Percentiles rank a stretch among this genome's conserved stretches.
phyloP scores from a whole-genome alignment of 345 rosid species.

The Pistacia atlantica region DNA sequence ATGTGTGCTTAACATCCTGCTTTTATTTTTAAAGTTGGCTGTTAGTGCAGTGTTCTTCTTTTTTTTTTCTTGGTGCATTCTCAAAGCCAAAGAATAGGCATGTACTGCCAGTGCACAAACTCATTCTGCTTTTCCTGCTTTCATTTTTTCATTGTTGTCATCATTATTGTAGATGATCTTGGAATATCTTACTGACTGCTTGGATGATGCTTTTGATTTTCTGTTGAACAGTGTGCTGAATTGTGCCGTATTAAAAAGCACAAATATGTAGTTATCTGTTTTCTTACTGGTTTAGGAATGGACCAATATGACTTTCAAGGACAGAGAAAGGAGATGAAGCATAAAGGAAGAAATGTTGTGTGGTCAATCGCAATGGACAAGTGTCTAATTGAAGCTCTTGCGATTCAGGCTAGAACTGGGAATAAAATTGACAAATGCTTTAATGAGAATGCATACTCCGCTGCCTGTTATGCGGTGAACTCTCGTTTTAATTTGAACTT shows the following conservation, averaged over 20 bases:
- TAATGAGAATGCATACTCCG: slow-evolving; percentile 76
- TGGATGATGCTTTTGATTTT: background rate
- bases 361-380: slow-evolving; percentile 93
- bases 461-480: slow-evolving; percentile 78
- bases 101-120: background rate
- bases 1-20: background rate
- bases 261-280: slow-evolving; percentile 6
- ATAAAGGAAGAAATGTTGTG: slow-evolving; percentile 84
- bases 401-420: slow-evolving; percentile 78
- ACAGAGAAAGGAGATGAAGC: slow-evolving; percentile 69
- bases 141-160: background rate
- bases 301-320: slow-evolving; percentile 61
- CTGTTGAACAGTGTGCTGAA: background rate
- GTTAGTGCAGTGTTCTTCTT: background rate
- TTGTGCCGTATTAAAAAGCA: background rate
- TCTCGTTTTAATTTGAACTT: slow-evolving; percentile 65
- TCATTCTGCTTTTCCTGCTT: background rate
- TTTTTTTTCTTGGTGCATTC: background rate
- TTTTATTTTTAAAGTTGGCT: background rate
- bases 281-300: slow-evolving; percentile 48
- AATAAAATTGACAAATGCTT: slow-evolving; percentile 83
- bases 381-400: slow-evolving; percentile 83
- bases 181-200: background rate
- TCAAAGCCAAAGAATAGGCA: background rate
- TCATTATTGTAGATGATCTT: background rate